Conservation (phyloP, 2,329 filamentous ascomycete genomes). For the Tolypocladium guangdongense region DNA sequence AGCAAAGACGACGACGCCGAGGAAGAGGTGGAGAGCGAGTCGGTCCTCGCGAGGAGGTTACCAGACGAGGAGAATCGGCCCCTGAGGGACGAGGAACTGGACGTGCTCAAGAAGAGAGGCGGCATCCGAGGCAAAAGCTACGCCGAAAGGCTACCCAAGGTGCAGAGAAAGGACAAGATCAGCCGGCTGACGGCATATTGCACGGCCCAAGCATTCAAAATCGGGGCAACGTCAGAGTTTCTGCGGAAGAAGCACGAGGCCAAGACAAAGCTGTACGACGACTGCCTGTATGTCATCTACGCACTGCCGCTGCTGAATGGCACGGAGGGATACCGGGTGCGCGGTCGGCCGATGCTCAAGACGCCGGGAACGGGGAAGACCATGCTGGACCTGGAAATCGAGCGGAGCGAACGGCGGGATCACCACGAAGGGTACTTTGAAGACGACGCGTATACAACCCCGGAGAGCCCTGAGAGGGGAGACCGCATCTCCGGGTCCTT, state of each 20-base stretch:
- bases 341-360: constrained; percentile 85
- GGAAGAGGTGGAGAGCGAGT: constrained; percentile 44
- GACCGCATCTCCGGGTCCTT: constrained; percentile 18
- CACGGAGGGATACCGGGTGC: constrained; percentile 73
- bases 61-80: constrained; percentile 53
- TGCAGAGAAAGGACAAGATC: constrained; percentile 75
- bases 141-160: constrained; percentile 84
- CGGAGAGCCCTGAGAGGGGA: constrained; percentile 19
- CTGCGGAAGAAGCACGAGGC: constrained; percentile 79
- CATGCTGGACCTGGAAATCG: constrained; percentile 88
- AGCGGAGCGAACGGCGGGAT: constrained; percentile 78
- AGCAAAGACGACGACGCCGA: constrained; percentile 44
- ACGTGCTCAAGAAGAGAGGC: constrained; percentile 51
- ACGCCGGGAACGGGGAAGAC: constrained; percentile 83
- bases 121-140: constrained; percentile 72
- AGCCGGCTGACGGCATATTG: constrained; percentile 91
- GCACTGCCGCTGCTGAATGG: constrained; percentile 82
- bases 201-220: constrained; percentile 86
- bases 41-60: constrained; percentile 22
- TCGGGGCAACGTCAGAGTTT: constrained; percentile 80
- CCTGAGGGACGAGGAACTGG: constrained; percentile 56
- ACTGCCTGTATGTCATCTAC: constrained; percentile 93
- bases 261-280: constrained; percentile 93
- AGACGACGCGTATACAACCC: constrained; percentile 47
- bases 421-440: constrained; percentile 89